Base-by-base conservation (phyloP, 495 filamentous ascomycete species). In the Cladorrhinum samala region DNA sequence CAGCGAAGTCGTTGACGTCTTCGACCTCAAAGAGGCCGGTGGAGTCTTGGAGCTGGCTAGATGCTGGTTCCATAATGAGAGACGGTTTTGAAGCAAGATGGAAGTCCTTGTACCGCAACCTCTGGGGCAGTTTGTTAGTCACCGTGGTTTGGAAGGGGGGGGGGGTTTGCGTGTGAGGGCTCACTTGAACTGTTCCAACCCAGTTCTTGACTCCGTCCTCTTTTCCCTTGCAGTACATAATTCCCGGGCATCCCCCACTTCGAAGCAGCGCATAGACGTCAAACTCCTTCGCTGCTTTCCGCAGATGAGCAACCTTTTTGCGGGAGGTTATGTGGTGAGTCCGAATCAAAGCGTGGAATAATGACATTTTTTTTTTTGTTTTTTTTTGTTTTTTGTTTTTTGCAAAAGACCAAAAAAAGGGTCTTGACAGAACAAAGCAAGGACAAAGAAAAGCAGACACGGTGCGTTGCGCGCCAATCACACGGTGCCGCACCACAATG, bases 261-360 rank as follows among this genome's bases (percentile, higher is more conserved):
- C 86, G 78, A 2, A 89, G 73, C 11, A 90, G 75, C 2, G 82
- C 84, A 27, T 74, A 77, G 61, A 82, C 78, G 53, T 74, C 64
- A 57, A 76, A 67, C 13, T 74, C 67, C 37, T 76, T 69, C 2
- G 87, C 83, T 3, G 84, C 82, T 48, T 82, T 79, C 59, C 79
- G 81, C 18, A 90, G 72, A 11, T 77, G 75, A 9, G 78, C 75
- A 16, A 91, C 78, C 64, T 91, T 91, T 53, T 87, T 88, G 43
- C 86, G 86, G 9, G 85, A 89, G 21, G 86, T 89, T 65, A 91
- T 90, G 69, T 90, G 87, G 63, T 91, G 87, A 3, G 86, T 90
- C 37, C 84, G 77, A 33, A 91, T 88, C 45, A 91, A 68, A 20
- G 86, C 80, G 54, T 82, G 76, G 58, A 73, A 81, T 37, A 73